These are phyloP conservation scores for Geotrichum restrictum DNA, from an alignment of 1,139 yeast species.

Conservation along the genomic window DNA sequence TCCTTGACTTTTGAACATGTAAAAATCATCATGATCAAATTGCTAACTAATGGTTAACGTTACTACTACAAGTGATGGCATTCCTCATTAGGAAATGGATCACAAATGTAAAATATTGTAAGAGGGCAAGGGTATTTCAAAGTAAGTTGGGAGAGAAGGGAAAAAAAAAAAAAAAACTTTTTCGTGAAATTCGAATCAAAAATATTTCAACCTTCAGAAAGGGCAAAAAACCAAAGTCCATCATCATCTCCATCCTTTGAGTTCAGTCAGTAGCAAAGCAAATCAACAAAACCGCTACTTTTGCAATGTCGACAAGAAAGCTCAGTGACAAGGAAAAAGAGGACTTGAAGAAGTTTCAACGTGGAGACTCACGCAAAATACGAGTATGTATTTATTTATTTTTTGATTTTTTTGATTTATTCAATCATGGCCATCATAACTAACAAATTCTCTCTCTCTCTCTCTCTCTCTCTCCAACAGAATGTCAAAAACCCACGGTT, in stretches of 20 bases:
- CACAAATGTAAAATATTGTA: neutral
- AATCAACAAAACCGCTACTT: neutral
- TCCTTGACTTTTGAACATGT: too few species aligned
- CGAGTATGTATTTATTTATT: conserved; percentile 11
- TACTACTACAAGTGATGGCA: too few species aligned
- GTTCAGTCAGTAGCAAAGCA: neutral
- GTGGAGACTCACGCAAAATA: conserved; percentile 14
- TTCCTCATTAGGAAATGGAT: neutral
- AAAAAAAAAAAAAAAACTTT: neutral
- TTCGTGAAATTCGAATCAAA: neutral
- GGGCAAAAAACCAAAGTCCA: neutral
- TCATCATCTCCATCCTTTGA: neutral
- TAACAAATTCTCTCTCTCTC: neutral
- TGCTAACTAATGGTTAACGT: too few species aligned
- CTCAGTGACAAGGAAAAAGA: conserved; percentile 8
- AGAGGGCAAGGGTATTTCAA: neutral
- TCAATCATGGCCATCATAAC: neutral
- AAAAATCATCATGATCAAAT: too few species aligned
- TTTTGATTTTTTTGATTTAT: too few species aligned
- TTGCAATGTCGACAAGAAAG: conserved; percentile 19
- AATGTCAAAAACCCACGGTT: conserved; percentile 54
- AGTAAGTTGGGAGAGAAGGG: conserved; percentile 2
- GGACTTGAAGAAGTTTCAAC: conserved; percentile 16
- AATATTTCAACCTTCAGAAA: neutral
- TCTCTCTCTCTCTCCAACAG: too few species aligned